Conservation (phyloP, 2,329 filamentous ascomycete genomes). For the Pseudocercospora musae region DNA sequence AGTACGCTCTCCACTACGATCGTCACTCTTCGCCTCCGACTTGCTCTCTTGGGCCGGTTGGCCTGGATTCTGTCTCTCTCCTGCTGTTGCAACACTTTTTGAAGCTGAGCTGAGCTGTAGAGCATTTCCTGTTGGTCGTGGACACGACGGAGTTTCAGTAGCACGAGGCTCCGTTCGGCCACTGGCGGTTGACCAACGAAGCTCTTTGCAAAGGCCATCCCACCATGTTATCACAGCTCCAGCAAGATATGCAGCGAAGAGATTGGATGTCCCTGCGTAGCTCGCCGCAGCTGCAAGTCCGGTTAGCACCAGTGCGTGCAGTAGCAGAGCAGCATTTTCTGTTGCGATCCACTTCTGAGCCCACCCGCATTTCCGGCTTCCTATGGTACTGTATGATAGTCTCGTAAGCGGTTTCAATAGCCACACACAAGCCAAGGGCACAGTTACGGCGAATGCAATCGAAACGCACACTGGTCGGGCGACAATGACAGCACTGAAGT, state of each 20-base stretch:
- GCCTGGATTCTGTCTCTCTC: background rate
- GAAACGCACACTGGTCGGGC: constrained; percentile 53
- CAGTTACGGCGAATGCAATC: constrained; percentile 48
- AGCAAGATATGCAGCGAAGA: constrained; percentile 60
- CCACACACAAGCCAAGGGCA: constrained; percentile 49
- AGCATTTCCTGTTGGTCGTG: background rate
- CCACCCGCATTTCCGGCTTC: background rate
- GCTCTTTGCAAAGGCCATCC: constrained; percentile 37
- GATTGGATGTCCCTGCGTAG: constrained; percentile 61
- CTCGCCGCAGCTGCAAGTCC: constrained; percentile 50
- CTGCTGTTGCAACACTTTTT: background rate
- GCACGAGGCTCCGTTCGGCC: background rate
- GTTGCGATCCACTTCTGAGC: background rate
- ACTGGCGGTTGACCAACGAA: background rate
- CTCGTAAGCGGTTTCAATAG: constrained; percentile 44
- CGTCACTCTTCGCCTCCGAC: background rate
- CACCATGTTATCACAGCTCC: constrained; percentile 61
- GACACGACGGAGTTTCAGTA: background rate
- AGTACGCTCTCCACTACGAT: no score
- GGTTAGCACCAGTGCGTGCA: constrained; percentile 52
- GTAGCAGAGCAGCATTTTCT: constrained; percentile 40
- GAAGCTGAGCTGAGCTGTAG: background rate
- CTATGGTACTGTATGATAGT: background rate
- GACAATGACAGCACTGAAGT: constrained; percentile 43
- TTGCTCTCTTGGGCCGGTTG: background rate